Conservation (phyloP, 106 monocot species). For the Phalaenopsis aphrodite region DNA sequence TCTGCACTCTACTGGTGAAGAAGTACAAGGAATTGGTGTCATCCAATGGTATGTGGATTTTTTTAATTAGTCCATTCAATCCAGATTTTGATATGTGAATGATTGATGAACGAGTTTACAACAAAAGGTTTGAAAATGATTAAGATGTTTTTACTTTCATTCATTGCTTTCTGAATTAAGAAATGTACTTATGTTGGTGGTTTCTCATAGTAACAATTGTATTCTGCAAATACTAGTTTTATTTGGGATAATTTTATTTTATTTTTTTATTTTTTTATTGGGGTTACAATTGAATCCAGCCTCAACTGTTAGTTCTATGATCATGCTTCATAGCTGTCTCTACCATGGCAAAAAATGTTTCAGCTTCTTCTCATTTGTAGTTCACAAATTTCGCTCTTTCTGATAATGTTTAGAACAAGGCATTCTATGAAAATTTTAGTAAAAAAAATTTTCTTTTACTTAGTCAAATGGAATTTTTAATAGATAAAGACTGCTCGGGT, state of each 20-base stretch:
- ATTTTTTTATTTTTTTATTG: not conserved
- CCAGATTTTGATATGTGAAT: not conserved
- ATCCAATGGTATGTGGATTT: slow-evolving; percentile 54
- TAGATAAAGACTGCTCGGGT: not conserved
- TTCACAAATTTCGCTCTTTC: not conserved
- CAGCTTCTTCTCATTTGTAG: not conserved
- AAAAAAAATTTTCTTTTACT: not conserved
- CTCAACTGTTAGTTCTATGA: not conserved
- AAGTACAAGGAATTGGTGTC: slow-evolving; percentile 60
- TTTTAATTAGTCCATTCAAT: not conserved
- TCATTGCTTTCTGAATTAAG: not conserved
- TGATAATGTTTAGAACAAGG: not conserved
- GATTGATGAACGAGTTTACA: not conserved
- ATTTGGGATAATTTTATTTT: not conserved
- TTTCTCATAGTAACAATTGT: not conserved
- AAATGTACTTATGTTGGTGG: not conserved
- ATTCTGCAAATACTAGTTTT: slow-evolving; percentile 1
- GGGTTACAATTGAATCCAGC: not conserved
- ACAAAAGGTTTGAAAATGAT: slow-evolving; percentile 3
- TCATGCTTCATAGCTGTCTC: not conserved
- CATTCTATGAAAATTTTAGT: not conserved
- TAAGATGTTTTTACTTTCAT: not conserved
- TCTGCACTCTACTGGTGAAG: slow-evolving; percentile 42
- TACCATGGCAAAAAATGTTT: not conserved
- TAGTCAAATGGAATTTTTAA: not conserved